A percentile compares a stretch with the other conserved stretches of the same genome.
Evolutionary conservation across 2,329 filamentous ascomycete genomes (phyloP).

Genomic region (Aureobasidium subglaciale): DNA sequence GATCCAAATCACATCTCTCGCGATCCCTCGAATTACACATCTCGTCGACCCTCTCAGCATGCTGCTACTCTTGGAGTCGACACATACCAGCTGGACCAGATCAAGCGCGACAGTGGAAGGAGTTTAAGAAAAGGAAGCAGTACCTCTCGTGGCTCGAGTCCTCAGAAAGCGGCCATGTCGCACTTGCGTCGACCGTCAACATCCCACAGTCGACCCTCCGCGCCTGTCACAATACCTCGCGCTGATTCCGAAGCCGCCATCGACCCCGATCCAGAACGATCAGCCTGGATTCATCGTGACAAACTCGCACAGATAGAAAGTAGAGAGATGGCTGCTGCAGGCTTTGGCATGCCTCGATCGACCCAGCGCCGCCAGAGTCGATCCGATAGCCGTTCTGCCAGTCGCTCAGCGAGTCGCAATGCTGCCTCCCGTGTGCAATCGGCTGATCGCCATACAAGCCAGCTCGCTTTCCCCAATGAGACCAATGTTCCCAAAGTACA

Average conservation of each 20-base stretch:
- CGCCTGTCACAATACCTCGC: not conserved
- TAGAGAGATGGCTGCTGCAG: constrained; percentile 71
- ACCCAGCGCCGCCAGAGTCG: constrained; percentile 41
- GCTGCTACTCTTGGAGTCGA: constrained; percentile 9
- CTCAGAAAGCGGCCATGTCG: not conserved
- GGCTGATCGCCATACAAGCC: constrained; percentile 14
- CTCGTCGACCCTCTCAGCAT: constrained; percentile 4
- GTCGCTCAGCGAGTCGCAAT: constrained; percentile 22
- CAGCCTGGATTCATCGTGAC: constrained; percentile 80
- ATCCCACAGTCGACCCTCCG: not conserved
- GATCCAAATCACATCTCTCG: not conserved
- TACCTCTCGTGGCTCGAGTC: not conserved
- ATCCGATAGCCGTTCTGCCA: constrained; percentile 24
- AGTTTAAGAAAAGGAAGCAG: constrained; percentile 6
- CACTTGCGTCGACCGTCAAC: constrained; percentile 1
- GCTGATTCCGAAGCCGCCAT: not conserved
- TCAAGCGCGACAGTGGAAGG: constrained; percentile 5
- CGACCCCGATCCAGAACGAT: constrained; percentile 42
- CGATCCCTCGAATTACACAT: not conserved
- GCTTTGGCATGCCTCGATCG: constrained; percentile 53
- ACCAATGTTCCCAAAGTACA: not conserved
- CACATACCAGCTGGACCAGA: constrained; percentile 6
- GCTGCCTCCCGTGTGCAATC: constrained; percentile 19
- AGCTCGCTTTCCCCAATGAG: not conserved
- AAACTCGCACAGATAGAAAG: constrained; percentile 77